Evolutionary conservation across 164 flowering plant species (phyloP).

Genomic region (Piper betle): DNA sequence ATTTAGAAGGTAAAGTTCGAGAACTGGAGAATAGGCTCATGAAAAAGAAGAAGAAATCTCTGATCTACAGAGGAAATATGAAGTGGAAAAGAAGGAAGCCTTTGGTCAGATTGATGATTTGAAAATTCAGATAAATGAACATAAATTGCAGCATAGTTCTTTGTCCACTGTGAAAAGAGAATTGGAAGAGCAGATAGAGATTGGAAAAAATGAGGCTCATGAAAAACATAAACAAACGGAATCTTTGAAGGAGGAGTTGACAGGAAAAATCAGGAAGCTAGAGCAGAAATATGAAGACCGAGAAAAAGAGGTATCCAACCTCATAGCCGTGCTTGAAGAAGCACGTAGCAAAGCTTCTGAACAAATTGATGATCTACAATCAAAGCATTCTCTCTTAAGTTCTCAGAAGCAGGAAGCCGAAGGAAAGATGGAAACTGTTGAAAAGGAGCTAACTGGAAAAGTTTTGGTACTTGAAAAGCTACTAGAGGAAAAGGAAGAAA

Average conservation of each 20-base stretch:
- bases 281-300: conserved; percentile 21
- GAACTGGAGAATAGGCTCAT: conserved; percentile 18
- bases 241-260: neutral
- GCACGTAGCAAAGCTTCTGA: neutral
- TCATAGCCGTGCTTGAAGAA: conserved; percentile 3
- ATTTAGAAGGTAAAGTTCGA: conserved; percentile 14
- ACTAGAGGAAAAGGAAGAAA: conserved; percentile 5
- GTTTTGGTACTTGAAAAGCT: neutral
- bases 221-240: conserved; percentile 3
- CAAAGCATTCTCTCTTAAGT: conserved; percentile 20
- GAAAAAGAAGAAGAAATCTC: conserved; percentile 24
- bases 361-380: conserved; percentile 19
- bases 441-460: conserved; percentile 1
- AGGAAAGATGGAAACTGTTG: neutral
- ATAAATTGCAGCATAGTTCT: conserved; percentile 1
- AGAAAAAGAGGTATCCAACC: conserved; percentile 20
- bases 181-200: conserved; percentile 5
- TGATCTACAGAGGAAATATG: conserved; percentile 16
- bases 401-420: conserved; percentile 17
- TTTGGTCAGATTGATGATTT: conserved; percentile 7
- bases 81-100: conserved; percentile 24
- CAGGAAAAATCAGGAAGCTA: conserved; percentile 3
- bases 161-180: neutral
- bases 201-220: neutral
- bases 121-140: neutral